A percentile compares a stretch with the other conserved stretches of the same genome.
Conservation (phyloP, 2,329 filamentous ascomycete species). For the Colletotrichum shisoi region DNA sequence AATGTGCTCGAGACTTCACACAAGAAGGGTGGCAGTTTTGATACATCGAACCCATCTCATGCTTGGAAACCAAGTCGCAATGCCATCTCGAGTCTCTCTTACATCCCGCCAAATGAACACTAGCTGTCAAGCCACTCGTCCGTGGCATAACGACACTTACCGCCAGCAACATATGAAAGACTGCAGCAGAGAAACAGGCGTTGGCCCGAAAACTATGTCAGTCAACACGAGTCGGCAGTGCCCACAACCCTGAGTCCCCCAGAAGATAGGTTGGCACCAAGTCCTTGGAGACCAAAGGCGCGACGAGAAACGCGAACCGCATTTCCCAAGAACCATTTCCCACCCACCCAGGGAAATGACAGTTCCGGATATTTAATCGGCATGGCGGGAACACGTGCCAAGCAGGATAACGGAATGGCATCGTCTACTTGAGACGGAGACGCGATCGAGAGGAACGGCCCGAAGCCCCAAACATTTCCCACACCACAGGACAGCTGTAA, state of each 20-base stretch:
- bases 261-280: background rate
- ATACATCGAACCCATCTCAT: background rate
- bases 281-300: conserved; percentile 7
- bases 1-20: background rate
- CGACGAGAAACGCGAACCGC: conserved; percentile 2
- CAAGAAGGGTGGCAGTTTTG: conserved; percentile 19
- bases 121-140: background rate
- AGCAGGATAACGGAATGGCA: background rate
- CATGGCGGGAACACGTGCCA: background rate
- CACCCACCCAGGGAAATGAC: background rate
- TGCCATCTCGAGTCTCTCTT: background rate
- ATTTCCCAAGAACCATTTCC: background rate
- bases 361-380: background rate
- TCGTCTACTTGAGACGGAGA: background rate
- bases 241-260: background rate
- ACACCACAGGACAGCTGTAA: conserved; percentile 13
- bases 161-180: background rate
- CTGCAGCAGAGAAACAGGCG: background rate
- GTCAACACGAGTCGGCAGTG: background rate
- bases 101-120: background rate
- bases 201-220: background rate
- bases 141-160: background rate
- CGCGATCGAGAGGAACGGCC: background rate
- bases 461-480: background rate
- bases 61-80: background rate